Evolutionary conservation across 1,139 yeast species (phyloP), one percentile per base, ranked within the genome.

Genomic region (Nakaseomyces nivariensis): DNA sequence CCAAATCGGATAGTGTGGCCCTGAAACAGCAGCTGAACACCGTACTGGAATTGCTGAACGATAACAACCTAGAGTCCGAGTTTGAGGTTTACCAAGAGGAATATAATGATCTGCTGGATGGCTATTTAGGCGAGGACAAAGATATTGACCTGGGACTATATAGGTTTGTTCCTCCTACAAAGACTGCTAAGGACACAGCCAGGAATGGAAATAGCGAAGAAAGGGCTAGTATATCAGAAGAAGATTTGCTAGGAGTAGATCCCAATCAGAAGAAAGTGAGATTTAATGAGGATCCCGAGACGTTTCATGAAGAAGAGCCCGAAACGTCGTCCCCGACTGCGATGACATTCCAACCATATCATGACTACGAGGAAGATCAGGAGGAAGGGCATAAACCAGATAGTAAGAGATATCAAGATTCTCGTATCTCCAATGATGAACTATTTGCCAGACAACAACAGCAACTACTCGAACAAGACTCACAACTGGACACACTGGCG

Each of bases 381-480:
- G 13, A 25, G 42, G 17, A 38, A 22, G 22, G 22, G 25, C 42
- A 26, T 2, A 25, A 17, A 17, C 4, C 25, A 17, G 9, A 36
- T 10, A 22, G 11, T 17, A 37, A 11, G 25, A 37, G 40, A 10
- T 38, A 38, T 13, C 31, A 24, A 5, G 31, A 26, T 25, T 9
- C 29, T 6, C 31, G 42, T 10, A 4, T 25, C 3, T 55, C 67
- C 1, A 63, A 63, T 47, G 58, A 58, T 37, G 67, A 63, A 22
- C 44, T 64, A 4, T 62, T 63, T 32, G 51, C 56, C n/a, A 56
- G 56, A 45, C 68, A 65, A 41, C 64, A 61, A 47, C 62, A 63
- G 46, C 59, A 60, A 41, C 48, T 65, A 25, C 46, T 56, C 46
- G 59, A 61, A 33, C 68, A 65, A 48, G 68, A 65, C 48, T 45